phyloP scores from a whole-genome alignment of 2,329 filamentous ascomycete species.

The Xylariaceae sp. region DNA sequence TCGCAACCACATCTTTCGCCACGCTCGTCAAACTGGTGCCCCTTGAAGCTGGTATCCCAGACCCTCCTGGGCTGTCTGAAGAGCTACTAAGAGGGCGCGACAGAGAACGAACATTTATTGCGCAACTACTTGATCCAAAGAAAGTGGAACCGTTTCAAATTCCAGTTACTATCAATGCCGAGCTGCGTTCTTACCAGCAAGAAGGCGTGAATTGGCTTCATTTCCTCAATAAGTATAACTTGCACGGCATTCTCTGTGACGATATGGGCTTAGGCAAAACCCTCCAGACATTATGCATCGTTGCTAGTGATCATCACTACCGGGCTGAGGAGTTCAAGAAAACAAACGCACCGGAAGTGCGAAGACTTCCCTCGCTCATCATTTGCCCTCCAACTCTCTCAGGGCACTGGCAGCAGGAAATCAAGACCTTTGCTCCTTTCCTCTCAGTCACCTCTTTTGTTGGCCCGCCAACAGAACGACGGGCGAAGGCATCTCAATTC shows the following conservation, averaged over 20 bases:
- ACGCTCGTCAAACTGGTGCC: slow-evolving; percentile 96
- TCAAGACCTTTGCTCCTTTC: slow-evolving; percentile 93
- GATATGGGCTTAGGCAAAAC: slow-evolving; percentile 99
- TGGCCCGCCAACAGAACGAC: slow-evolving; percentile 76
- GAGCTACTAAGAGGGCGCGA: slow-evolving; percentile 86
- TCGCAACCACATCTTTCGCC: slow-evolving; percentile 94
- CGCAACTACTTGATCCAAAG: slow-evolving; percentile 91
- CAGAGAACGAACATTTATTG: slow-evolving; percentile 91
- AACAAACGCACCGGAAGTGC: slow-evolving; percentile 70
- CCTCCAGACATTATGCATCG: slow-evolving; percentile 93
- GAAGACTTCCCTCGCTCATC: slow-evolving; percentile 82
- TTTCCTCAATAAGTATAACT: slow-evolving; percentile 95
- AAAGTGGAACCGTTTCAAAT: slow-evolving; percentile 94
- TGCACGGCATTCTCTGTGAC: slow-evolving; percentile 96
- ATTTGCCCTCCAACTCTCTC: slow-evolving; percentile 94
- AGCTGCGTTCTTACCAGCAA: slow-evolving; percentile 94
- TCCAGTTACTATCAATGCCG: slow-evolving; percentile 93
- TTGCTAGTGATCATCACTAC: slow-evolving; percentile 93
- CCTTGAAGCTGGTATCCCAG: slow-evolving; percentile 92
- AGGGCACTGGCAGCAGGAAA: slow-evolving; percentile 98
- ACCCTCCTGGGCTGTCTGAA: slow-evolving; percentile 86
- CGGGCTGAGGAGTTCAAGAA: slow-evolving; percentile 84
- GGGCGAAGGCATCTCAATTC: slow-evolving; percentile 62
- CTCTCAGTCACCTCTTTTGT: slow-evolving; percentile 85
- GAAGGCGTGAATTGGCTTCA: slow-evolving; percentile 98